Base-by-base conservation (phyloP, 129 eudicot genomes). In the Ambrosia trifida region DNA sequence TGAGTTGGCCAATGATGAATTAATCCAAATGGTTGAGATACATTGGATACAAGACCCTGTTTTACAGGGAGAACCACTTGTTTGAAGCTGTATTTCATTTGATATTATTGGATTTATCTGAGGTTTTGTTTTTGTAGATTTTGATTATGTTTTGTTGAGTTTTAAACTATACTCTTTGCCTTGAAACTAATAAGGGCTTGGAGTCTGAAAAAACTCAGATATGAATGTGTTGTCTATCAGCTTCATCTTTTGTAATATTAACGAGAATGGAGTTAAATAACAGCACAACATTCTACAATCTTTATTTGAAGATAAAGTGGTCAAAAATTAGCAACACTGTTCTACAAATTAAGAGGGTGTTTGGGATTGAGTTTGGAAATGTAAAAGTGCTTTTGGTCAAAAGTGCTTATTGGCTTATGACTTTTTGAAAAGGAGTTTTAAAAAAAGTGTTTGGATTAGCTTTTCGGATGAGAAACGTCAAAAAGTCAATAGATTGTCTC, bases 191-290 rank as follows among this genome's bases (percentile, higher is more conserved):
- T n/a, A n/a, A 3, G 49, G 30, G 64, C n/a, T 9, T 38, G 7
- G 78, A 53, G 72, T 74, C 66, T 38, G 64, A 40, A 64, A 52
- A 24, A 74, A 64, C 78, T 74, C 66, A 11, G 9, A 74, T 6
- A 74, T 11, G 14, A 51, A 73, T 30, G 71, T 74, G 72, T 40
- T 74, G 64, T 74, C 72, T 72, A 74, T 74, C 72, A 64, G 66
- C 72, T 74, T 65, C 72, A 2, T 65, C 79, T 74, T 13, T 74
- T 30, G 72, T 1, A n/a, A 64, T 11, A 74, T 64, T 64, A 52
- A 52, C 72, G 79, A 52, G 72, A 65, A 2, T 14, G 66, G 79
- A 74, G 72, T 74, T 74, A 66, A 74, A 74, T 74, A 65, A 74
- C 64, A 51, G 36, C 79, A 75, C 73, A 16, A 49, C 52, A 70